Evolutionary conservation across 805 yeast genomes (phyloP).

Genomic region (Aciculoconidium aculeatum): DNA sequence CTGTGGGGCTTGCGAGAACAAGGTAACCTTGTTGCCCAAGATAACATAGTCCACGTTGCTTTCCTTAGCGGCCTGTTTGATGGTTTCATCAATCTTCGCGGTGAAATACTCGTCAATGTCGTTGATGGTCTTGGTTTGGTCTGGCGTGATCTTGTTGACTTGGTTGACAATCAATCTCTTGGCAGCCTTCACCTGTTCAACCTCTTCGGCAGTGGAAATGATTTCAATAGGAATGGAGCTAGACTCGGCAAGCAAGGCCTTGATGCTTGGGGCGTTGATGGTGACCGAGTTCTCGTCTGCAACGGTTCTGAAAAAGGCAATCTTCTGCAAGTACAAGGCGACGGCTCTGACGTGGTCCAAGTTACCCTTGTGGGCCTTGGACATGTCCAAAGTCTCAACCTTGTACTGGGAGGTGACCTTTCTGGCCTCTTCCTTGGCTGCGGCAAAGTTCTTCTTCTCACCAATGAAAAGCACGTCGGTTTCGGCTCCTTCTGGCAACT

Average conservation of each 20-base stretch:
- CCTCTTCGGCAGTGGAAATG: conserved; percentile 42
- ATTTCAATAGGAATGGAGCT: conserved; percentile 56
- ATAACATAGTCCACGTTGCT: conserved; percentile 54
- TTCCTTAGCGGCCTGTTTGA: conserved; percentile 37
- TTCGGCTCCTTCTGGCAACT: conserved; percentile 45
- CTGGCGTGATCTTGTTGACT: conserved; percentile 72
- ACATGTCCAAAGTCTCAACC: conserved; percentile 70
- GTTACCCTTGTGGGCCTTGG: conserved; percentile 84
- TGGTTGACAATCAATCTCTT: conserved; percentile 66
- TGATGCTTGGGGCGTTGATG: conserved; percentile 35
- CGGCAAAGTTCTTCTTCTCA: conserved; percentile 44
- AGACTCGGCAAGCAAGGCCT: conserved; percentile 33
- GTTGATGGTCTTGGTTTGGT: conserved; percentile 46
- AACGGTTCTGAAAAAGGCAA: conserved; percentile 42
- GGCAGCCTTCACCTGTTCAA: conserved; percentile 49
- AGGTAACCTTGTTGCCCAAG: conserved; percentile 46
- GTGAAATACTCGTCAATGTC: conserved; percentile 66
- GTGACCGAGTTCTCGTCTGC: conserved; percentile 30
- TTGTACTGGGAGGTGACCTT: conserved; percentile 51
- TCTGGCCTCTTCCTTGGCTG: conserved; percentile 62
- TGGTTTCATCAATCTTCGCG: conserved; percentile 37
- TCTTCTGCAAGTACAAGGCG: conserved; percentile 57
- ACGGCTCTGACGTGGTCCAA: conserved; percentile 69
- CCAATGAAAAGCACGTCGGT: conserved; percentile 59
- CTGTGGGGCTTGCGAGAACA: conserved; percentile 42